A percentile compares a stretch with the other conserved stretches of the same genome.
phyloP scores from a whole-genome alignment of 371 early-diverging fungal genomes.

The Mortierella sp. region DNA sequence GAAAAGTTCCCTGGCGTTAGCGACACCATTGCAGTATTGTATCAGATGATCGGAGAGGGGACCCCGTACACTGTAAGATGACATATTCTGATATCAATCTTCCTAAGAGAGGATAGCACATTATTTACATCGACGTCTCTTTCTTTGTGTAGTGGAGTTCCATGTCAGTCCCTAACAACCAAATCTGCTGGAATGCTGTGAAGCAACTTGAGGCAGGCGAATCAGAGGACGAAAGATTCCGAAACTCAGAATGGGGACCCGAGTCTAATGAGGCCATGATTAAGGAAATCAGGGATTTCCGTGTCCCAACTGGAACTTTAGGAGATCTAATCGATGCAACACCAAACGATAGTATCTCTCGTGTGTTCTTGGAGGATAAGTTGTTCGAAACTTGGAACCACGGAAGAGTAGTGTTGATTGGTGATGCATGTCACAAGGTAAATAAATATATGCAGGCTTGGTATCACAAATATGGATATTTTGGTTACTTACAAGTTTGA shows the following conservation, averaged over 20 bases:
- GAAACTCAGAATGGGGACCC: conserved; percentile 6
- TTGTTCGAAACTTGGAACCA: conserved; percentile 27
- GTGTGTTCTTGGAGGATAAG: conserved; percentile 31
- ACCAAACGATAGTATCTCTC: conserved; percentile 2
- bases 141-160: neutral
- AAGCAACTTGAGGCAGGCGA: neutral
- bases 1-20: neutral
- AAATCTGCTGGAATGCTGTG: neutral
- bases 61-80: conserved; percentile 6
- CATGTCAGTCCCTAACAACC: neutral
- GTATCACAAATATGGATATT: too few relatives aligned
- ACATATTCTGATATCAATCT: neutral
- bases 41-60: neutral
- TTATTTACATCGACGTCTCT: neutral
- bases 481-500: too few relatives aligned
- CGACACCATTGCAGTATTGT: neutral
- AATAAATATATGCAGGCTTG: too few relatives aligned
- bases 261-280: conserved; percentile 8
- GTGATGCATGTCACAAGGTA: conserved; percentile 15
- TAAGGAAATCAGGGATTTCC: neutral
- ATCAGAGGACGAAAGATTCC: neutral
- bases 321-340: conserved; percentile 19
- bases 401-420: conserved; percentile 28
- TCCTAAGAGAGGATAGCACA: neutral
- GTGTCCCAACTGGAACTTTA: conserved; percentile 2